Percentiles rank a stretch among this genome's conserved stretches.
Conservation (phyloP, 345 rosid genomes). For the Camelina sativa region DNA sequence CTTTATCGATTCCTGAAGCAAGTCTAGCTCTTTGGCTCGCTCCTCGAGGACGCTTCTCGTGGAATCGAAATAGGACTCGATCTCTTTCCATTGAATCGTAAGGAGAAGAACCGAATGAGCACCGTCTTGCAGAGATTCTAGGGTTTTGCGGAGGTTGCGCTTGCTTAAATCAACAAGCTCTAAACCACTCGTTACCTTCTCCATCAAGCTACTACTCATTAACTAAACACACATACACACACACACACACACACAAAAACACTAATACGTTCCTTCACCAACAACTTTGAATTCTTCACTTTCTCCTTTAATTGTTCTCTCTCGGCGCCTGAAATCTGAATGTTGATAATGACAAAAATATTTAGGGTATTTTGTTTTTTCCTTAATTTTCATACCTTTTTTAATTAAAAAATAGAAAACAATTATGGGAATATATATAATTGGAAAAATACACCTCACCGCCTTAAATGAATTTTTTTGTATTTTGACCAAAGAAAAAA, state of each 20-base stretch:
- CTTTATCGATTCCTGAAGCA: constrained; percentile 36
- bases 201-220: constrained; percentile 33
- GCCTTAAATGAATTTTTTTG: background rate
- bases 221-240: no score
- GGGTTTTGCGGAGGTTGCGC: constrained; percentile 33
- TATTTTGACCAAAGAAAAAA: no score
- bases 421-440: background rate
- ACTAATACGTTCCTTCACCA: background rate
- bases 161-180: constrained; percentile 31
- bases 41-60: constrained; percentile 31
- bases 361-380: background rate
- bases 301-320: background rate
- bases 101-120: constrained; percentile 54
- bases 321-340: background rate
- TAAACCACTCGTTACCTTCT: constrained; percentile 30
- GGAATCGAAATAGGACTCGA: constrained; percentile 47
- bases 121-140: constrained; percentile 44
- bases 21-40: constrained; percentile 42
- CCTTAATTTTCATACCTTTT: background rate
- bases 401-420: background rate
- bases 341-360: background rate
- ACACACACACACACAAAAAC: background rate
- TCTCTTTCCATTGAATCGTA: constrained; percentile 54
- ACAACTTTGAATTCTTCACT: constrained; percentile 12
- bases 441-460: background rate